Percentiles rank a stretch among this genome's conserved stretches.
Conservation (phyloP, 2,329 filamentous ascomycete species). For the Penicillium sp. region DNA sequence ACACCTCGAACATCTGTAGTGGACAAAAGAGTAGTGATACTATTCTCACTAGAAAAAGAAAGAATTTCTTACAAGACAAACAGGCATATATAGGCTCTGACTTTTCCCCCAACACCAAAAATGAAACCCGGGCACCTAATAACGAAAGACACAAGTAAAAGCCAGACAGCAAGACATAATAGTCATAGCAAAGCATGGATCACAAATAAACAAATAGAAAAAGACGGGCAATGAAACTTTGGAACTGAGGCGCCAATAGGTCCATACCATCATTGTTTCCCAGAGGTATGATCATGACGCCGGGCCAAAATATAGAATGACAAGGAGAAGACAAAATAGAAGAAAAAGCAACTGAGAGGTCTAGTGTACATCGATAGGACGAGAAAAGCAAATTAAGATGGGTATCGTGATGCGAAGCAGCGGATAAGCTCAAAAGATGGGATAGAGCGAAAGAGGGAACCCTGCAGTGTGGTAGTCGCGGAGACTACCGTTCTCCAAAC, state of each 20-base stretch:
- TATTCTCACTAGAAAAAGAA: slow-evolving; percentile 5
- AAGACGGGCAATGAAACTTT: neutral
- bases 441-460: slow-evolving; percentile 2
- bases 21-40: slow-evolving; percentile 10
- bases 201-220: neutral
- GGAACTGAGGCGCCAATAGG: neutral
- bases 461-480: neutral
- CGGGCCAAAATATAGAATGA: slow-evolving; percentile 16
- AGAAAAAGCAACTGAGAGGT: slow-evolving; percentile 3
- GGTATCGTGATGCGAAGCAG: slow-evolving; percentile 25
- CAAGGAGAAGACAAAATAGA: slow-evolving; percentile 3
- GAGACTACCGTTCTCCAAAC: slow-evolving; percentile 48
- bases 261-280: slow-evolving; percentile 8
- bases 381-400: slow-evolving; percentile 11
- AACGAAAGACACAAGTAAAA: neutral
- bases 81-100: slow-evolving; percentile 7
- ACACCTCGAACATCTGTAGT: neutral
- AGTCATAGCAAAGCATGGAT: slow-evolving; percentile 4
- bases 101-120: slow-evolving; percentile 11
- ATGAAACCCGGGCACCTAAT: neutral
- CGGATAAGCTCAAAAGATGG: slow-evolving; percentile 11
- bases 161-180: neutral
- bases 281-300: slow-evolving; percentile 19
- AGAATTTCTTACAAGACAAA: slow-evolving; percentile 4
- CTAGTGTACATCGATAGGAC: slow-evolving; percentile 20